Evolutionary conservation across 2,329 filamentous ascomycete genomes (phyloP).

Genomic region (Myriosclerotinia duriaeana): DNA sequence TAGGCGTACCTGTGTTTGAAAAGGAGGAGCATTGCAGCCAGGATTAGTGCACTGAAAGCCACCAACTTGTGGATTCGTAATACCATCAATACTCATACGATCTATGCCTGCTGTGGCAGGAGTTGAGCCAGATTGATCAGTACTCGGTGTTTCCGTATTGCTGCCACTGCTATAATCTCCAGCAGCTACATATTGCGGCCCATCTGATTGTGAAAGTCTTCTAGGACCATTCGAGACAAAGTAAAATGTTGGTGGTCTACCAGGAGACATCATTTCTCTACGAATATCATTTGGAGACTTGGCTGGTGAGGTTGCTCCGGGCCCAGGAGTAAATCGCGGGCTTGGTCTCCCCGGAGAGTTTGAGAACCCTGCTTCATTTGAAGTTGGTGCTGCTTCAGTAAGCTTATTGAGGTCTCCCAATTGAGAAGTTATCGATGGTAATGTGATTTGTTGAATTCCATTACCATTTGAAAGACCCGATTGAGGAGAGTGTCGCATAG

Average conservation of each 20-base stretch:
- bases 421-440: slow-evolving; percentile 38
- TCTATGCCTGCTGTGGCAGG: slow-evolving; percentile 49
- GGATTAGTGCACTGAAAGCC: slow-evolving; percentile 58
- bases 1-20: slow-evolving; percentile 65
- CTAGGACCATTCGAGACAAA: slow-evolving; percentile 30
- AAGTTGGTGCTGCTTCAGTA: slow-evolving; percentile 27
- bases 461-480: slow-evolving; percentile 35
- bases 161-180: slow-evolving; percentile 36
- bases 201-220: slow-evolving; percentile 35
- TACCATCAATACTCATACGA: slow-evolving; percentile 58
- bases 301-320: slow-evolving; percentile 37
- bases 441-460: slow-evolving; percentile 33
- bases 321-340: slow-evolving; percentile 31
- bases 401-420: slow-evolving; percentile 38
- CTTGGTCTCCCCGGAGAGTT: slow-evolving; percentile 37
- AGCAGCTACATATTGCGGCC: slow-evolving; percentile 32
- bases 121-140: slow-evolving; percentile 48
- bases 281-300: slow-evolving; percentile 41
- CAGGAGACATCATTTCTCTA: slow-evolving; percentile 47
- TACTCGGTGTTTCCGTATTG: slow-evolving; percentile 49
- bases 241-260: slow-evolving; percentile 26
- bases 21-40: slow-evolving; percentile 70
- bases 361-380: slow-evolving; percentile 32
- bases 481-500: slow-evolving; percentile 37
- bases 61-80: slow-evolving; percentile 54